These are phyloP conservation scores for Heracleum sosnowskyi DNA, from an alignment of 129 eudicot genomes.

Conservation along the genomic window DNA sequence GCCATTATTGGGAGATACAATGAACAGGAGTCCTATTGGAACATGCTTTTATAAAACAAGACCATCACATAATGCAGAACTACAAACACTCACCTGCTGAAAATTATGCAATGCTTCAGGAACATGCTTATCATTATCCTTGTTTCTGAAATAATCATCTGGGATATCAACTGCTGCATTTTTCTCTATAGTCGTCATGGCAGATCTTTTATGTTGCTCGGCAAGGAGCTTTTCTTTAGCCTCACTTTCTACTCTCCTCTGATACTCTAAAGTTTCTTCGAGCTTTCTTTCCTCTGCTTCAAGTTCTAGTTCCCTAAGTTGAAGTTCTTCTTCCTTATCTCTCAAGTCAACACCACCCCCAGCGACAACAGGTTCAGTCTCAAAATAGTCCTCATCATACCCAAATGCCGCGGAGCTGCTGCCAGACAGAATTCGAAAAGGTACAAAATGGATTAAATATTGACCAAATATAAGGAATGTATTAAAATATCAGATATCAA, in stretches of 20 bases:
- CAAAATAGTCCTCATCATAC: conserved; percentile 38
- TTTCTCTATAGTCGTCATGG: conserved; percentile 23
- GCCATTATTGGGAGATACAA: not conserved
- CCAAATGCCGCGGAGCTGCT: conserved; percentile 39
- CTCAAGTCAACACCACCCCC: conserved; percentile 28
- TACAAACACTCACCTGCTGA: conserved; percentile 24
- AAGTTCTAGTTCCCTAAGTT: conserved; percentile 57
- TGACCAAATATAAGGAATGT: not conserved
- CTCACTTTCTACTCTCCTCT: conserved; percentile 80
- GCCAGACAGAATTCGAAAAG: conserved; percentile 10
- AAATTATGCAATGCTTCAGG: conserved; percentile 19
- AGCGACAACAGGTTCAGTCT: conserved; percentile 25
- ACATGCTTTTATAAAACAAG: not conserved
- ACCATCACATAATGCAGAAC: not conserved
- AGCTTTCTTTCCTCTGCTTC: conserved; percentile 98
- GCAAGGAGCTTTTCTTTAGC: conserved; percentile 89
- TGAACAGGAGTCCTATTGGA: not conserved
- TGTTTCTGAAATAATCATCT: conserved; percentile 19
- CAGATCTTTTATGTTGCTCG: conserved; percentile 47
- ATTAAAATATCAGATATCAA: not conserved
- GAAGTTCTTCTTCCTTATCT: conserved; percentile 59
- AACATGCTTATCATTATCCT: conserved; percentile 12
- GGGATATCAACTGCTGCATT: conserved; percentile 11
- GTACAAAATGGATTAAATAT: not conserved
- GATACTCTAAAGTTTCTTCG: conserved; percentile 94